Evolutionary conservation across 768 basidiomycete genomes (phyloP), one percentile per base, ranked within the genome.

Genomic region (Tremella fuciformis): DNA sequence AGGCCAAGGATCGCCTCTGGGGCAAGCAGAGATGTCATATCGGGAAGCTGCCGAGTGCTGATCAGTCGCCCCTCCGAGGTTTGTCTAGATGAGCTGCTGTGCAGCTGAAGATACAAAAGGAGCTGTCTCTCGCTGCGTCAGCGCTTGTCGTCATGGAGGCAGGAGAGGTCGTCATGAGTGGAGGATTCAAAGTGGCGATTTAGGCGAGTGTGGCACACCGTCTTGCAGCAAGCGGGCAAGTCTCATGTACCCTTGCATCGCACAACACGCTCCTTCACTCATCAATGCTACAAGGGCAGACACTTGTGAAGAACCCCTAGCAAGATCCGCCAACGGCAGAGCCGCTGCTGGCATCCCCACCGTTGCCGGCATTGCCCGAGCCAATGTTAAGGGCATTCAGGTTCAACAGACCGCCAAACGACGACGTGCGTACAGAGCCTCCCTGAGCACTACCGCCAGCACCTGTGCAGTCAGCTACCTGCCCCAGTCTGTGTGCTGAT

Each of bases 301-400:
- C n/a, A n/a, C n/a, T n/a, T 41, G 39, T 11, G 39, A 41, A 11
- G 39, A 41, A 18, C 13, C 11, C 11, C 39, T 41, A 46, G 22
- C 51, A 25, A 39, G 46, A 26, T 7, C 71, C 71, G 29, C 64
- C 71, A 7, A 64, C 25, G 0, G 71, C 64, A 6, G 55, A 58
- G 13, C 71, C 71, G 11, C 67, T 69, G 34, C 61, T 60, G 38
- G 69, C 69, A 4, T 48, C 49, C 11, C 71, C 71, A 18, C 69
- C 71, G 16, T 67, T 66, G 1, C 71, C 71, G 15, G 66, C 71
- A 44, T 73, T 73, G 46, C 58, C 57, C 19, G 64, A 68, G 8
- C 58, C 65, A 50, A 73, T 50, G 47, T 73, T 73, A 49, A 73
- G 63, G 4, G 63, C 61, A 53, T 73, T 55, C 26, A 73, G 46